These are phyloP conservation scores for Russula sp. DNA, from an alignment of 768 basidiomycete species.

Conservation along the genomic window DNA sequence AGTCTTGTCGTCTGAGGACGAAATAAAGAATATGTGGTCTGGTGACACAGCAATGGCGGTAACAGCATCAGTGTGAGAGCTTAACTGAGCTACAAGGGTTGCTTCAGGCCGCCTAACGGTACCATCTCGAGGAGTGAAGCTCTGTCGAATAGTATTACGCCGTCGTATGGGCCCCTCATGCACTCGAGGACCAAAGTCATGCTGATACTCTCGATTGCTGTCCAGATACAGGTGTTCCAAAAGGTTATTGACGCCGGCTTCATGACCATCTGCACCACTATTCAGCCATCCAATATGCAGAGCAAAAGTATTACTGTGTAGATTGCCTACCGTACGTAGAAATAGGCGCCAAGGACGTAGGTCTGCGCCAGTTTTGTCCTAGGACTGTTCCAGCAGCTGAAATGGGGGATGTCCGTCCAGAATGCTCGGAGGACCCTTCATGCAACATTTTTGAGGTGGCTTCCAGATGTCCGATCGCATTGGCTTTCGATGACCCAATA, in stretches of 20 bases:
- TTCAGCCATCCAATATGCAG: neutral
- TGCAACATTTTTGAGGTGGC: conserved; percentile 59
- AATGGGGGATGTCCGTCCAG: conserved; percentile 72
- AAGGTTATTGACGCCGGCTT: conserved; percentile 81
- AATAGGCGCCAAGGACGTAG: conserved; percentile 50
- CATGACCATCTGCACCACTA: conserved; percentile 63
- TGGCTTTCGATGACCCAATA: conserved; percentile 76
- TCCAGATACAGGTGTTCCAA: conserved; percentile 88
- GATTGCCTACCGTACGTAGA: conserved; percentile 58
- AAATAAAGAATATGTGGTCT: conserved; percentile 92
- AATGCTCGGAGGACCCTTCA: conserved; percentile 61
- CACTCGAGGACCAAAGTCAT: conserved; percentile 88
- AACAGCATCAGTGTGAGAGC: conserved; percentile 73
- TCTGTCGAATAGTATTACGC: conserved; percentile 64
- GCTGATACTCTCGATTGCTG: conserved; percentile 74
- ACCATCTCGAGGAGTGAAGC: conserved; percentile 59
- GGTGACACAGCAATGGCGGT: conserved; percentile 82
- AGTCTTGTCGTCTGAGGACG: conserved; percentile 89
- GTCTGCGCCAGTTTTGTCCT: conserved; percentile 39
- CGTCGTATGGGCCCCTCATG: conserved; percentile 76
- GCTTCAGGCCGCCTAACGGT: conserved; percentile 58
- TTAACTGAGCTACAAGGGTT: conserved; percentile 74
- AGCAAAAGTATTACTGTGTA: too few species aligned
- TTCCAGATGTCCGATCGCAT: conserved; percentile 77
- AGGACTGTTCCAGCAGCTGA: conserved; percentile 52